phyloP scores from a whole-genome alignment of 2,329 filamentous ascomycete genomes.

The Fusarium sp. region DNA sequence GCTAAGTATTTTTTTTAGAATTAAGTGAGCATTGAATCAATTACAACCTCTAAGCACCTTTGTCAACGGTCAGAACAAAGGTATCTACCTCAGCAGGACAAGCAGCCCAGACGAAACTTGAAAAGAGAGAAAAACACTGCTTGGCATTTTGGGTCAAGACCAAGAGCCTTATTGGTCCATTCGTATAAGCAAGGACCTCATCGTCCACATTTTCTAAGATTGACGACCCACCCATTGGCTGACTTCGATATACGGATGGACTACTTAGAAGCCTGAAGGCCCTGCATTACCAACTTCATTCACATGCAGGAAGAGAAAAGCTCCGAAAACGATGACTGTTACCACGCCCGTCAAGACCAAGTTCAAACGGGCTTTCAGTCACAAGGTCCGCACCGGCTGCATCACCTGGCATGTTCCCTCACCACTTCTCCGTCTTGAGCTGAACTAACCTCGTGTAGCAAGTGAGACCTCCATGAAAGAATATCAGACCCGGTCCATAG shows the following conservation, averaged over 20 bases:
- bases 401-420: not conserved
- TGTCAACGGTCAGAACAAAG: too few species aligned
- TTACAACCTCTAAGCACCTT: too few species aligned
- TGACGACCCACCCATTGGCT: not conserved
- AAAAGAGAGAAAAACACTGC: not conserved
- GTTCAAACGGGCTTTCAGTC: not conserved
- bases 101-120: too few species aligned
- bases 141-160: not conserved
- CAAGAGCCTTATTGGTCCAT: not conserved
- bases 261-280: not conserved
- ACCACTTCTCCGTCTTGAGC: not conserved
- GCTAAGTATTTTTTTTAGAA: too few species aligned
- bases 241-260: not conserved
- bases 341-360: not conserved
- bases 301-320: not conserved
- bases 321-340: not conserved
- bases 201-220: not conserved
- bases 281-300: not conserved
- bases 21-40: too few species aligned
- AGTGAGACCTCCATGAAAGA: not conserved
- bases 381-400: not conserved
- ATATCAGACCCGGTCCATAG: fast-evolving
- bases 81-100: too few species aligned
- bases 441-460: not conserved
- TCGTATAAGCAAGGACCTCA: not conserved